Conservation (phyloP, 352 stramenopile genomes). For the Pilasporangium apinafurcum region DNA sequence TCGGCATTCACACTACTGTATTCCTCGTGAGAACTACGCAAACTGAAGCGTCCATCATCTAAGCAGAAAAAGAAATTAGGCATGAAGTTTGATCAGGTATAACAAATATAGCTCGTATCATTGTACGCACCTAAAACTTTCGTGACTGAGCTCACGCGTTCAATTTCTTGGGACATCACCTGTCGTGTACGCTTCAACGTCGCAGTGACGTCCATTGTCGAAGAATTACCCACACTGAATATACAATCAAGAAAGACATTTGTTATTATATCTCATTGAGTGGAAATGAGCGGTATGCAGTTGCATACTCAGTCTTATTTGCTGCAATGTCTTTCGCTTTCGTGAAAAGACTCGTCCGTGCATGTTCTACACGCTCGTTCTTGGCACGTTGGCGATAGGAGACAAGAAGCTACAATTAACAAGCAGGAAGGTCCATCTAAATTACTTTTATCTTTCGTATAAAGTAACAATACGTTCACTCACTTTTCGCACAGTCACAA, state of each 20-base stretch:
- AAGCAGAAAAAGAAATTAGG: neutral
- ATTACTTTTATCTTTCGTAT: neutral
- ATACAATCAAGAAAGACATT: neutral
- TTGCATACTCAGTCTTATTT: slow-evolving; percentile 16
- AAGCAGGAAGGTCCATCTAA: neutral
- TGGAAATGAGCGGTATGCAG: neutral
- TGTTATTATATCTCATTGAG: neutral
- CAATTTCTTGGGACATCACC: slow-evolving; percentile 68
- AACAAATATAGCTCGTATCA: neutral
- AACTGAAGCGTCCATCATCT: slow-evolving; percentile 50
- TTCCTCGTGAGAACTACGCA: slow-evolving; percentile 59
- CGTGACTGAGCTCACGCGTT: slow-evolving; percentile 54
- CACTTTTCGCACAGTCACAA: slow-evolving; percentile 45
- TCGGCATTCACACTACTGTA: slow-evolving; percentile 50
- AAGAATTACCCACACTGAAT: slow-evolving; percentile 16
- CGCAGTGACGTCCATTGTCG: slow-evolving; percentile 50
- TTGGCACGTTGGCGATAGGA: slow-evolving; percentile 60
- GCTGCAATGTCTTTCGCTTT: slow-evolving; percentile 6
- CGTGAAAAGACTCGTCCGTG: slow-evolving; percentile 38
- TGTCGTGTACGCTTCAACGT: slow-evolving; percentile 58
- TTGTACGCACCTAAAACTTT: slow-evolving; percentile 41
- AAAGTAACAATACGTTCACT: neutral
- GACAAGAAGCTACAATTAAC: slow-evolving; percentile 33
- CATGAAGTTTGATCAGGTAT: neutral
- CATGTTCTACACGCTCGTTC: slow-evolving; percentile 42